Conservation (phyloP, 345 rosid genomes). For the Mercurialis annua region DNA sequence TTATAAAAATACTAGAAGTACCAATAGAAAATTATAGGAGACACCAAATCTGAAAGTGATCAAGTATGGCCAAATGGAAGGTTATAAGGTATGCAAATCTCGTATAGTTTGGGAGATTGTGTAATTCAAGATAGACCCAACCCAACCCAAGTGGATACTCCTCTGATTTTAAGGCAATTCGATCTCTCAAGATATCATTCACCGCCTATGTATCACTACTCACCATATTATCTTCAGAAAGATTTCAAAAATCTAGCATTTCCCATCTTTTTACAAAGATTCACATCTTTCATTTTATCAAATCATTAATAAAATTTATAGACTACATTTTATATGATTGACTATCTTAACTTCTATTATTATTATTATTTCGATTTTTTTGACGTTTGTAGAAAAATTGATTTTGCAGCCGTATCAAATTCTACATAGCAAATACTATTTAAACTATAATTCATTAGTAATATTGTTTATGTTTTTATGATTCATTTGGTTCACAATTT, state of each 20-base stretch:
- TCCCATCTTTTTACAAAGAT: neutral
- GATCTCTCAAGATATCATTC: neutral
- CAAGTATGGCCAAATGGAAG: neutral
- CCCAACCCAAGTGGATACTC: conserved; percentile 23
- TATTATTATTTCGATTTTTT: no score
- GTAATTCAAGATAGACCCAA: conserved; percentile 24
- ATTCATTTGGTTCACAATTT: no score
- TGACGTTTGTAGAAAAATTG: no score
- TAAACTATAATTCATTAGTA: no score
- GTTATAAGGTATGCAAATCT: conserved; percentile 31
- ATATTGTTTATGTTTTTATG: no score
- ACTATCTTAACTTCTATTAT: no score
- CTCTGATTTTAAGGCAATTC: conserved; percentile 33
- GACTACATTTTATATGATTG: no score
- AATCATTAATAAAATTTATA: no score
- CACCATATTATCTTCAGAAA: neutral
- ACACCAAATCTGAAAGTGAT: conserved; percentile 13
- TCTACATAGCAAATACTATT: no score
- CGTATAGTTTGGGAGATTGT: conserved; percentile 25
- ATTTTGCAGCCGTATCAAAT: no score
- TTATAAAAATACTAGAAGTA: no score
- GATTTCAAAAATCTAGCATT: neutral
- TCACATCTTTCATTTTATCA: neutral
- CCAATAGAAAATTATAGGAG: neutral
- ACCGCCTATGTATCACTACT: neutral